Conservation (phyloP, 208 protist species). For the Trypanosoma boissoni region DNA sequence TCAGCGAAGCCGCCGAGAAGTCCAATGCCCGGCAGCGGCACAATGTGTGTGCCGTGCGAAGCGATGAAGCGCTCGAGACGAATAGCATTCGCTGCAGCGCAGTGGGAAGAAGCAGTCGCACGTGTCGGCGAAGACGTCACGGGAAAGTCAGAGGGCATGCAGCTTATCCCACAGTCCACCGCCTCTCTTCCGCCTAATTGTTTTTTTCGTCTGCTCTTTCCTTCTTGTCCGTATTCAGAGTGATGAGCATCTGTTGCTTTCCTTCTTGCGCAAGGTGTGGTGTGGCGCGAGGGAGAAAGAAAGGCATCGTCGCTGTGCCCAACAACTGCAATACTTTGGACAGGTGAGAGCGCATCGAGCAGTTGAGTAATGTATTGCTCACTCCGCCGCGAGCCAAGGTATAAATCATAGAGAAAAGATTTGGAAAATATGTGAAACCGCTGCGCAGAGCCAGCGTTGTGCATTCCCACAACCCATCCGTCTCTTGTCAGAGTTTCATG, state of each 20-base stretch:
- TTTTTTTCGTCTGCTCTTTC: not conserved
- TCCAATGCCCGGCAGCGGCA: conserved; percentile 6
- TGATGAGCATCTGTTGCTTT: not conserved
- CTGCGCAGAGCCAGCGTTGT: conserved; percentile 6
- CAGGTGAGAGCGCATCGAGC: conserved; percentile 4
- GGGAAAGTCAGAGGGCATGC: no score
- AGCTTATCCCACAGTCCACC: no score
- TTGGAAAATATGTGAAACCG: conserved; percentile 15
- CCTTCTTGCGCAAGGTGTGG: not conserved
- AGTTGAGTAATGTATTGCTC: conserved; percentile 17
- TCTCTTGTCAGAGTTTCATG: no score
- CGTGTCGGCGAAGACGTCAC: no score
- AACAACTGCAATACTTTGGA: not conserved
- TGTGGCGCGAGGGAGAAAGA: no score
- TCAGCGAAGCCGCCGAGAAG: conserved; percentile 3
- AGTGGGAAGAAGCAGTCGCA: not conserved
- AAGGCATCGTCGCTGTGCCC: no score
- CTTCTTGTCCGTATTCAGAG: not conserved
- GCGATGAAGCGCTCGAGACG: not conserved
- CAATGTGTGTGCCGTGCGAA: not conserved
- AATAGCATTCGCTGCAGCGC: not conserved
- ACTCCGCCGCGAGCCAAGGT: not conserved
- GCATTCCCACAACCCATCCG: conserved; percentile 9
- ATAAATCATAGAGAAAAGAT: conserved; percentile 7
- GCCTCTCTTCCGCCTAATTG: not conserved